Evolutionary conservation across 2,329 filamentous ascomycete genomes (phyloP).

Genomic region (Stylonectria norvegica): DNA sequence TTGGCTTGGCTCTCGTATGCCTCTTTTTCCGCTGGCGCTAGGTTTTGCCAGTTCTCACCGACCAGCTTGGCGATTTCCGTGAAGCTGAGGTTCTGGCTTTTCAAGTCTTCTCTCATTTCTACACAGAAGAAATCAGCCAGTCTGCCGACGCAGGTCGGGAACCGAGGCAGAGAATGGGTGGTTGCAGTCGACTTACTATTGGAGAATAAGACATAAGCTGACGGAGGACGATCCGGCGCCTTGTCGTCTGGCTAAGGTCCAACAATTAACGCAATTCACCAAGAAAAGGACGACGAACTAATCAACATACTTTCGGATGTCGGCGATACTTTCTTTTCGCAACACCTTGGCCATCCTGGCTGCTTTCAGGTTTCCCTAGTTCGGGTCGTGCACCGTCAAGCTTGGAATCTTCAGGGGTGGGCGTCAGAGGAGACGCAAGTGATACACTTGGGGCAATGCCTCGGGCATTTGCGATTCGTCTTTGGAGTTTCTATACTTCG

Average conservation of each 20-base stretch:
- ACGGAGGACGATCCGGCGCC: slow-evolving; percentile 75
- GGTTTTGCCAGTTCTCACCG: slow-evolving; percentile 75
- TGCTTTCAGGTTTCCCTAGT: slow-evolving; percentile 43
- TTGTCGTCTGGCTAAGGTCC: slow-evolving; percentile 64
- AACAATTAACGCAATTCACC: slow-evolving; percentile 1
- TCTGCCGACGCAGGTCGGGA: no score
- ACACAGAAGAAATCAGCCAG: slow-evolving; percentile 3
- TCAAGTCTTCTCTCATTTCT: slow-evolving; percentile 76
- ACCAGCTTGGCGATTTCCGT: slow-evolving; percentile 81
- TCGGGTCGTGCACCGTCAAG: slow-evolving; percentile 52
- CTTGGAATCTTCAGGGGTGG: slow-evolving; percentile 53
- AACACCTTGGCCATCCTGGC: slow-evolving; percentile 42
- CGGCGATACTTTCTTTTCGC: slow-evolving; percentile 73
- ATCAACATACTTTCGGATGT: slow-evolving; percentile 64
- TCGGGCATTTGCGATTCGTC: slow-evolving; percentile 72
- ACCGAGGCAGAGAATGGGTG: no score
- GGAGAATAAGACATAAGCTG: slow-evolving; percentile 81
- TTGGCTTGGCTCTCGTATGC: slow-evolving; percentile 70
- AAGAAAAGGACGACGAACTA: neutral
- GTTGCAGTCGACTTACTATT: slow-evolving; percentile 58
- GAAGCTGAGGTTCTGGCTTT: slow-evolving; percentile 72
- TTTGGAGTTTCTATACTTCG: slow-evolving; percentile 66
- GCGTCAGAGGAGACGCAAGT: slow-evolving; percentile 46
- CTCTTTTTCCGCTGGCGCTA: slow-evolving; percentile 65
- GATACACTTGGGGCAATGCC: slow-evolving; percentile 56